Evolutionary conservation across 139 green algal genomes (phyloP).

Genomic region (Micromonas commoda): DNA sequence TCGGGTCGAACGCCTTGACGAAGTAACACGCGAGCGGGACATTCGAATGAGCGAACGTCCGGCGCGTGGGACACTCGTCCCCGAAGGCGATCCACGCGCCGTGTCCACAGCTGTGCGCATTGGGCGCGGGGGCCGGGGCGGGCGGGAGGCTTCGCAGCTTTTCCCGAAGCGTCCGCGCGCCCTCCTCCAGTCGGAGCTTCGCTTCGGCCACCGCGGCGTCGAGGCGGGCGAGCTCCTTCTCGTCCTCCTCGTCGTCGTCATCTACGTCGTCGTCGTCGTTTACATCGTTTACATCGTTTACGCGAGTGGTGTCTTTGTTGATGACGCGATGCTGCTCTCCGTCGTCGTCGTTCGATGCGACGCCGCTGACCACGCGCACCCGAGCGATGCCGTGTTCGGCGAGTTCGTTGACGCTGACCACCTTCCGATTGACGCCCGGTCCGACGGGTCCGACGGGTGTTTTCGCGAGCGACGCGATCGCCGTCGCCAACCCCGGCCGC

Average conservation of each 20-base stretch:
- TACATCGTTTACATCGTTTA: not conserved
- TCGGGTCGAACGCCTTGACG: too few species aligned
- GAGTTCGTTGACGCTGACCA: too few species aligned
- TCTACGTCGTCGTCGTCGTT: not conserved
- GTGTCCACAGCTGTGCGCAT: too few species aligned
- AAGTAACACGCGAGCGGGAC: too few species aligned
- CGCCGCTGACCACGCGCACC: not conserved
- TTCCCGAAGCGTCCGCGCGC: too few species aligned
- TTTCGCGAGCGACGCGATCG: too few species aligned
- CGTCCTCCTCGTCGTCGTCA: slow-evolving; percentile 3
- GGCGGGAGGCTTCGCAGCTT: too few species aligned
- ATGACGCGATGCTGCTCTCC: not conserved
- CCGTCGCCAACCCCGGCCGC: too few species aligned
- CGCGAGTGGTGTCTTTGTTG: not conserved
- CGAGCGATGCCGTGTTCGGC: not conserved
- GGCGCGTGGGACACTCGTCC: not conserved
- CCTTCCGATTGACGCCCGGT: too few species aligned
- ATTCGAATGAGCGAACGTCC: not conserved
- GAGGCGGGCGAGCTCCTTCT: not conserved
- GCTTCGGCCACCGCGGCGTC: not conserved
- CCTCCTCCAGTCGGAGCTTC: not conserved
- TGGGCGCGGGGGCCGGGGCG: too few species aligned
- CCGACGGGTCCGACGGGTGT: too few species aligned
- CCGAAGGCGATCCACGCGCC: not conserved
- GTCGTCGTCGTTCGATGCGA: too few species aligned